phyloP scores from a whole-genome alignment of 2,329 filamentous ascomycete genomes.

The Gaeumannomyces sp. region DNA sequence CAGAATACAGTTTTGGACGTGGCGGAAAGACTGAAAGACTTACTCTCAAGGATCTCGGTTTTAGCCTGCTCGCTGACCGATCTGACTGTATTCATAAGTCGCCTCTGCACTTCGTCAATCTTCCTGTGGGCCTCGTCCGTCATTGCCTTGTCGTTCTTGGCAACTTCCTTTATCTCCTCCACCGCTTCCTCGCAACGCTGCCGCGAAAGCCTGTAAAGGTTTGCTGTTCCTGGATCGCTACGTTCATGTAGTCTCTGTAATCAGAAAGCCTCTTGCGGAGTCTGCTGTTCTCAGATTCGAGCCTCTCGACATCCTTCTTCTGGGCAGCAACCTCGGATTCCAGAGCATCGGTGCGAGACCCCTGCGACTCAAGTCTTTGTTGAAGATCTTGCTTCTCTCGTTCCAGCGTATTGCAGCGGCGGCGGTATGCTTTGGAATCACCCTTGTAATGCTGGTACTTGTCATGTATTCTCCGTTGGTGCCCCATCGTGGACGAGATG shows the following conservation, averaged over 20 bases:
- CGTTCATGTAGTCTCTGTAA: slow-evolving; percentile 33
- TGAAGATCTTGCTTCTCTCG: background rate
- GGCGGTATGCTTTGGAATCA: background rate
- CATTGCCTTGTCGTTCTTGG: slow-evolving; percentile 17
- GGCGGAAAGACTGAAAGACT: slow-evolving; percentile 7
- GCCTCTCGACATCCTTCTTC: background rate
- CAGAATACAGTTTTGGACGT: background rate
- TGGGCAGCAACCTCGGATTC: background rate
- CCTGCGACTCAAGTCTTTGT: background rate
- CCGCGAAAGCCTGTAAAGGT: slow-evolving; percentile 30
- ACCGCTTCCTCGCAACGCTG: slow-evolving; percentile 28
- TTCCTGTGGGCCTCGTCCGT: slow-evolving; percentile 25
- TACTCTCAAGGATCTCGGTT: slow-evolving; percentile 11
- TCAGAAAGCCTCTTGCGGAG: background rate
- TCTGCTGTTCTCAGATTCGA: background rate
- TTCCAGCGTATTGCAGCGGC: background rate
- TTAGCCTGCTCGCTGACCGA: slow-evolving; percentile 12
- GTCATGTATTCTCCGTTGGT: background rate
- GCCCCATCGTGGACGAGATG: background rate
- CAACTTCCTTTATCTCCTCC: slow-evolving; percentile 28
- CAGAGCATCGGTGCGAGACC: background rate
- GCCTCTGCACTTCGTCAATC: slow-evolving; percentile 25
- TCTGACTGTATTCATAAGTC: slow-evolving; percentile 21
- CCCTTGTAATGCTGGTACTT: background rate
- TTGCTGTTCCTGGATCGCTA: slow-evolving; percentile 41